phyloP scores from a whole-genome alignment of 1,284 basidiomycete genomes.

The Filobasidium uniguttulatum region DNA sequence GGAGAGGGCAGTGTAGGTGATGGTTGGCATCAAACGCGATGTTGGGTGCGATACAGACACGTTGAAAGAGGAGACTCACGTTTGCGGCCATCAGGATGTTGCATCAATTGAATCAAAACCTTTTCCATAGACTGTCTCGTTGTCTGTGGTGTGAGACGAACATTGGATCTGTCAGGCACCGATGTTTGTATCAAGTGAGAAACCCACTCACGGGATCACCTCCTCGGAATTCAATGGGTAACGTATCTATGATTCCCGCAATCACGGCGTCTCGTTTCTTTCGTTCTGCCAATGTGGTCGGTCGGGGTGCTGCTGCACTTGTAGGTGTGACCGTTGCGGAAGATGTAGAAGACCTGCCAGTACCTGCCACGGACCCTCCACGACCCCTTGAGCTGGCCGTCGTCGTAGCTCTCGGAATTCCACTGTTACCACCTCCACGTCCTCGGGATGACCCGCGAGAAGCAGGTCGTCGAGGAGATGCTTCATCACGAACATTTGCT shows the following conservation, averaged over 20 bases:
- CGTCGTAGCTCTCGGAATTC: too few relatives aligned
- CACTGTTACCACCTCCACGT: too few relatives aligned
- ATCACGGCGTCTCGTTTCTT: conserved; percentile 54
- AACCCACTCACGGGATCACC: conserved; percentile 54
- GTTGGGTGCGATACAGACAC: neutral
- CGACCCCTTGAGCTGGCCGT: too few relatives aligned
- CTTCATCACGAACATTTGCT: too few relatives aligned
- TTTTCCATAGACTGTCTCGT: conserved; percentile 61
- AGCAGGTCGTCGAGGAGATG: too few relatives aligned
- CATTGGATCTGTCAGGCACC: neutral
- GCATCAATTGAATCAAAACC: conserved; percentile 40
- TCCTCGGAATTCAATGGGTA: conserved; percentile 83
- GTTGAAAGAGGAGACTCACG: conserved; percentile 15
- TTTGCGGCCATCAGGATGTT: conserved; percentile 24
- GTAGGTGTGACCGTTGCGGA: too few relatives aligned
- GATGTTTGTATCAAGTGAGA: neutral
- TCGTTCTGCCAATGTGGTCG: conserved; percentile 47
- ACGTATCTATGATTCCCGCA: conserved; percentile 57
- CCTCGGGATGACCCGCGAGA: too few relatives aligned
- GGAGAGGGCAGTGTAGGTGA: neutral
- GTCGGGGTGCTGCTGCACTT: neutral
- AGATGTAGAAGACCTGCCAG: too few relatives aligned
- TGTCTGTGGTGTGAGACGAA: conserved; percentile 38
- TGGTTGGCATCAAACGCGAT: neutral
- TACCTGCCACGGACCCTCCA: too few relatives aligned